Percentiles rank a stretch among this genome's conserved stretches.
phyloP scores from a whole-genome alignment of 768 basidiomycete genomes.

The Phaeolepiota aurea region DNA sequence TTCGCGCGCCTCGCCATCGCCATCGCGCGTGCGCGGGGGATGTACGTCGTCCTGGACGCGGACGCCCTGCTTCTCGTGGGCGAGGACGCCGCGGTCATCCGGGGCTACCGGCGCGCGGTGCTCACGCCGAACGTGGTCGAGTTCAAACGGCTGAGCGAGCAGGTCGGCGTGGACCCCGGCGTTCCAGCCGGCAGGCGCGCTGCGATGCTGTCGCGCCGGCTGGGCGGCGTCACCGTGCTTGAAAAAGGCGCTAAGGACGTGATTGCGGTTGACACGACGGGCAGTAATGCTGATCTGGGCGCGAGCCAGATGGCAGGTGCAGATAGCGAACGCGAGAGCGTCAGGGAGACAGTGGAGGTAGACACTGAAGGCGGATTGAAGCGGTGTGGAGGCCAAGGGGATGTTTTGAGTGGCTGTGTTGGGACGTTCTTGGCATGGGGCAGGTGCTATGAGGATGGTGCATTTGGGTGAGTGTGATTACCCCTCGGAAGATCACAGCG shows the following conservation, averaged over 20 bases:
- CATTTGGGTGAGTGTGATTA: constrained; percentile 51
- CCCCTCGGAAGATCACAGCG: too few species aligned
- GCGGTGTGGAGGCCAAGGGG: constrained; percentile 94
- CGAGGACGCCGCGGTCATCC: constrained; percentile 61
- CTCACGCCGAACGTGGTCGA: constrained; percentile 94
- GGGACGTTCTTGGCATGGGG: constrained; percentile 95
- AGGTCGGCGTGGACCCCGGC: constrained; percentile 52
- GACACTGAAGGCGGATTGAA: constrained; percentile 77
- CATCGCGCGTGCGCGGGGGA: constrained; percentile 63
- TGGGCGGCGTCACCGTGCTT: constrained; percentile 86
- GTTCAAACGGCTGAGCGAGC: constrained; percentile 77
- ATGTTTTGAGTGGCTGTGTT: constrained; percentile 81
- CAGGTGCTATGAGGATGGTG: constrained; percentile 82
- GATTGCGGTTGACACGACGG: constrained; percentile 70
- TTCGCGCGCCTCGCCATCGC: constrained; percentile 71
- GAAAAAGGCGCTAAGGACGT: constrained; percentile 84
- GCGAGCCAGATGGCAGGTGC: constrained; percentile 33
- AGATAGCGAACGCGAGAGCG: constrained; percentile 41
- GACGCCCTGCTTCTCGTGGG: constrained; percentile 85
- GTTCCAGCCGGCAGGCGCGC: constrained; percentile 52
- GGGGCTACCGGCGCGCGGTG: constrained; percentile 81
- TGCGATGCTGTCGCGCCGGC: constrained; percentile 54
- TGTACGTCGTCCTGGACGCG: constrained; percentile 92
- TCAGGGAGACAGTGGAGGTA: constrained; percentile 55
- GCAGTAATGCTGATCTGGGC: constrained; percentile 35